phyloP scores from a whole-genome alignment of 495 filamentous ascomycete species.

The Penicilliopsis zonata region DNA sequence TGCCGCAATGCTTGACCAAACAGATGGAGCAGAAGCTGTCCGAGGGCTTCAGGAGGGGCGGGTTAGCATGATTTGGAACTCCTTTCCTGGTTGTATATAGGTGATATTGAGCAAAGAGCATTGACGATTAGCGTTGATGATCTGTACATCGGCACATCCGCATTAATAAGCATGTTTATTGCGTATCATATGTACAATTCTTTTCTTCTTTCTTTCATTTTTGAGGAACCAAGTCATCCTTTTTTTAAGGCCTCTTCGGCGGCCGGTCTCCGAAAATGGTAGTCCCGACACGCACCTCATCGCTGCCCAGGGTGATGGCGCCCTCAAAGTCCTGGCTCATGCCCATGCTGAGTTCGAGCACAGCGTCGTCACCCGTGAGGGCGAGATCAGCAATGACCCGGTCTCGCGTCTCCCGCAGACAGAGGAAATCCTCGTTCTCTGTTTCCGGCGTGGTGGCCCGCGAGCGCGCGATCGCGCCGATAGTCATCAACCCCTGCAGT shows the following conservation, averaged over 20 bases:
- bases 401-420: conserved; percentile 59
- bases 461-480: conserved; percentile 82
- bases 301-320: conserved; percentile 71
- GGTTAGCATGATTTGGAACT: too few relatives aligned
- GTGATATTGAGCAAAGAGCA: too few relatives aligned
- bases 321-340: conserved; percentile 97
- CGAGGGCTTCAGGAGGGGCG: conserved; percentile 41
- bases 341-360: conserved; percentile 58
- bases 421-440: conserved; percentile 84
- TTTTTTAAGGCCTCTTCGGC: conserved; percentile 57
- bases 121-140: too few relatives aligned
- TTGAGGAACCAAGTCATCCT: too few relatives aligned
- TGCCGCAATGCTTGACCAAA: conserved; percentile 69
- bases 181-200: too few relatives aligned
- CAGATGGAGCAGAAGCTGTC: conserved; percentile 75
- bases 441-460: conserved; percentile 54
- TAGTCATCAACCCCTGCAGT: conserved; percentile 87
- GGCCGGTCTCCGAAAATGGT: conserved; percentile 83
- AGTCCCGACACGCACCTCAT: conserved; percentile 90
- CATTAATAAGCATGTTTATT: too few relatives aligned
- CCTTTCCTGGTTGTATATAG: too few relatives aligned
- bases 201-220: too few relatives aligned
- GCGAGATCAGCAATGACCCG: conserved; percentile 38
- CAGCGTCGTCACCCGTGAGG: conserved; percentile 20
- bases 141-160: too few relatives aligned